Evolutionary conservation across 2,329 filamentous ascomycete species (phyloP).

Genomic region (Epichloe elymi): DNA sequence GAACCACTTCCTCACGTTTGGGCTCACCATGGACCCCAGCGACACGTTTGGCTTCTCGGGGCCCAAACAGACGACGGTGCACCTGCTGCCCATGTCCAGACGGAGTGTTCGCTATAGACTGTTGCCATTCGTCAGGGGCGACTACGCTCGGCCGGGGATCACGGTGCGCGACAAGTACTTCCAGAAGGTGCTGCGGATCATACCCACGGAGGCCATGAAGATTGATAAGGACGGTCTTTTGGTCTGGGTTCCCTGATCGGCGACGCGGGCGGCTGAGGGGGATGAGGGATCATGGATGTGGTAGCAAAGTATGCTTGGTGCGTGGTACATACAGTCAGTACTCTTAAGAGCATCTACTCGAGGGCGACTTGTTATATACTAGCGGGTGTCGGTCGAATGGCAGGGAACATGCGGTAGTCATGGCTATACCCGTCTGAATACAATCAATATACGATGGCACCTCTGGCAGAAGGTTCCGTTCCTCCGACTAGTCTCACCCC

Average conservation of each 20-base stretch:
- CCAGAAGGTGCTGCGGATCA: slow-evolving; percentile 73
- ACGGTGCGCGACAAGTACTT: slow-evolving; percentile 84
- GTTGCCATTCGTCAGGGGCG: slow-evolving; percentile 49
- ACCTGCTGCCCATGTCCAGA: slow-evolving; percentile 71
- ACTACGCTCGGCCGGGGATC: slow-evolving; percentile 60
- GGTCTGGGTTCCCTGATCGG: slow-evolving; percentile 41
- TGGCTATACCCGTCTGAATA: too few relatives aligned
- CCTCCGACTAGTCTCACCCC: too few relatives aligned
- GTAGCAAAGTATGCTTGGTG: too few relatives aligned
- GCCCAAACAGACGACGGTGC: slow-evolving; percentile 65
- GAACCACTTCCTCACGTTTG: slow-evolving; percentile 88
- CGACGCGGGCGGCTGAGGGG: slow-evolving; percentile 7
- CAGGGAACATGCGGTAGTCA: too few relatives aligned
- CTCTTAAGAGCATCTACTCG: too few relatives aligned
- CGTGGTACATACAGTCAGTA: too few relatives aligned
- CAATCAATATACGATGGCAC: too few relatives aligned
- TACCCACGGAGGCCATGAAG: slow-evolving; percentile 63
- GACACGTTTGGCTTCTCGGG: slow-evolving; percentile 91
- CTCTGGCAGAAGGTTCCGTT: too few relatives aligned
- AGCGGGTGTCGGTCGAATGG: too few relatives aligned
- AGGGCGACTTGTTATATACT: too few relatives aligned
- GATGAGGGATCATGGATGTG: too few relatives aligned
- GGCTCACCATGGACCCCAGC: slow-evolving; percentile 79
- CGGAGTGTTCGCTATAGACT: slow-evolving; percentile 62
- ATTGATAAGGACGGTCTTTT: slow-evolving; percentile 50